A percentile compares a stretch with the other conserved stretches of the same genome.
Evolutionary conservation across 768 basidiomycete genomes (phyloP).

Genomic region (Lanmaoa rubissima): DNA sequence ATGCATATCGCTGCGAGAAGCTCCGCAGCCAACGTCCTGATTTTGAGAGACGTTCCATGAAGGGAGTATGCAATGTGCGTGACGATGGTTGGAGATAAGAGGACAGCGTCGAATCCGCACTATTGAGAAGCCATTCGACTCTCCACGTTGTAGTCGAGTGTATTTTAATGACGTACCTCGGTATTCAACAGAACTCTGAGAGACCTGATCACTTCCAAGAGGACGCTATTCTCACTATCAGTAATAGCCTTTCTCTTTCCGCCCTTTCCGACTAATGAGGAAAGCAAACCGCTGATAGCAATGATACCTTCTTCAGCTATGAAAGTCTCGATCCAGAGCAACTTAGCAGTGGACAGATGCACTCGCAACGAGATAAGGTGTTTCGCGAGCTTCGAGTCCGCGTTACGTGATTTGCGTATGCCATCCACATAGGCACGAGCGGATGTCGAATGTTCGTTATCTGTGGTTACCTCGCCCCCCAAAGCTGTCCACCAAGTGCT

Average conservation of each 20-base stretch:
- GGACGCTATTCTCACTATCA: constrained; percentile 65
- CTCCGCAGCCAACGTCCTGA: constrained; percentile 69
- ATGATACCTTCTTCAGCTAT: constrained; percentile 62
- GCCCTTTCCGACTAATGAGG: constrained; percentile 60
- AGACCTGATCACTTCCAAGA: constrained; percentile 77
- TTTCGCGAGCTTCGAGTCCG: constrained; percentile 65
- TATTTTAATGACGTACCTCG: constrained; percentile 47
- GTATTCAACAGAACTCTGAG: constrained; percentile 83
- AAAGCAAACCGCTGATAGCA: constrained; percentile 55
- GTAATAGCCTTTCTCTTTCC: constrained; percentile 58
- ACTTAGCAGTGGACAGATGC: constrained; percentile 77
- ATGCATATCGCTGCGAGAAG: constrained; percentile 83
- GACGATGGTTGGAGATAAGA: constrained; percentile 62
- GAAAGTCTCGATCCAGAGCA: constrained; percentile 79
- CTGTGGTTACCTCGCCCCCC: constrained; percentile 44
- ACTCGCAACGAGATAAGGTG: constrained; percentile 81
- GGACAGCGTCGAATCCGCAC: constrained; percentile 70
- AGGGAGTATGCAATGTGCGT: constrained; percentile 73
- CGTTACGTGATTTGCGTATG: constrained; percentile 51
- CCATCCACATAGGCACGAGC: constrained; percentile 64
- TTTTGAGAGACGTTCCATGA: constrained; percentile 61
- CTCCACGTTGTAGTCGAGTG: background rate
- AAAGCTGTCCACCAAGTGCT: constrained; percentile 74
- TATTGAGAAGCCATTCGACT: constrained; percentile 28
- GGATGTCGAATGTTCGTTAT: constrained; percentile 43